Evolutionary conservation across 2,329 filamentous ascomycete genomes (phyloP).

Genomic region (Daldinia sp.): DNA sequence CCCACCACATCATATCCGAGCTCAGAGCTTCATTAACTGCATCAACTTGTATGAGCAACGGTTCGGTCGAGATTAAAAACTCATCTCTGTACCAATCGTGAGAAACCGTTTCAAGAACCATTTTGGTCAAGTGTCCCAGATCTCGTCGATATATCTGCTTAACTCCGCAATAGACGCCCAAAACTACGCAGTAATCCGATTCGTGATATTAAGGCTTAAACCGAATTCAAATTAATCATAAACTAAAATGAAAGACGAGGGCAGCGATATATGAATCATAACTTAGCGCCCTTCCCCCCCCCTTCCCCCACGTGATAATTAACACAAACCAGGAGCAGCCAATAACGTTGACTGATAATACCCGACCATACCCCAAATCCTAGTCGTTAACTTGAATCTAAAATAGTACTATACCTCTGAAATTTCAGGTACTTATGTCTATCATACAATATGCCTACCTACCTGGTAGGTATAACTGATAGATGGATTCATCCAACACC

Average conservation of each 20-base stretch:
- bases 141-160: background rate
- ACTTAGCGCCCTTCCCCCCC: background rate
- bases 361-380: background rate
- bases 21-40: constrained; percentile 68
- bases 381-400: background rate
- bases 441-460: no score
- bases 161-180: background rate
- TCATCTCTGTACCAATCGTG: constrained; percentile 64
- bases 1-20: constrained; percentile 72
- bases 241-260: background rate
- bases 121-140: constrained; percentile 15
- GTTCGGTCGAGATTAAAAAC: constrained; percentile 73
- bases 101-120: constrained; percentile 46
- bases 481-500: no score
- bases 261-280: constrained; percentile 8
- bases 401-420: background rate
- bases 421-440: no score
- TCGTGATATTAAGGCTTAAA: background rate
- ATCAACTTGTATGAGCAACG: constrained; percentile 64
- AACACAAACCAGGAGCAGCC: background rate
- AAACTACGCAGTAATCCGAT: background rate
- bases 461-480: no score
- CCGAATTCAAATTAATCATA: background rate
- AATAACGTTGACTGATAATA: background rate
- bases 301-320: constrained; percentile 1